Conservation (phyloP, 805 yeast genomes). For the Saturnispora galanensis region DNA sequence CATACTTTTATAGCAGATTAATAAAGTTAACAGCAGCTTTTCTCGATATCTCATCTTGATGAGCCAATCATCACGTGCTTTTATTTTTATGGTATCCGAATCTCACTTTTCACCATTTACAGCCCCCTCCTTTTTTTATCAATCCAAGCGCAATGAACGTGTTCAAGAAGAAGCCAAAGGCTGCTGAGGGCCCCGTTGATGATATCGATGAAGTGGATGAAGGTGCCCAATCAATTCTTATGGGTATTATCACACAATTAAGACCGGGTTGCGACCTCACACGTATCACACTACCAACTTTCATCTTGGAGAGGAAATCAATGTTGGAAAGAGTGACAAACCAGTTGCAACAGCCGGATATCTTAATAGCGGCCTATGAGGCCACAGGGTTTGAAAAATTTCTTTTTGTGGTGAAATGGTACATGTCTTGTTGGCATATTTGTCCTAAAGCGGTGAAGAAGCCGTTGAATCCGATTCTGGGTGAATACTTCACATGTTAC, state of each 20-base stretch:
- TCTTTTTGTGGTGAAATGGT: constrained; percentile 72
- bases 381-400: constrained; percentile 57
- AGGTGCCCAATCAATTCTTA: constrained; percentile 75
- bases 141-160: background rate
- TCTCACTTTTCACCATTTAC: no score
- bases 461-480: constrained; percentile 90
- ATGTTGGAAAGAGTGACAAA: constrained; percentile 95
- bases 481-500: constrained; percentile 82
- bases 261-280: constrained; percentile 89
- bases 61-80: background rate
- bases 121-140: no score
- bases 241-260: constrained; percentile 83
- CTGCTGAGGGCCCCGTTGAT: constrained; percentile 31
- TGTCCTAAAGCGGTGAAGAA: constrained; percentile 98
- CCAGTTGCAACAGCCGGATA: constrained; percentile 69
- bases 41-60: background rate
- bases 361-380: constrained; percentile 59
- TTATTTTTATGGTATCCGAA: no score
- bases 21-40: no score
- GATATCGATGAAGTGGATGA: constrained; percentile 90
- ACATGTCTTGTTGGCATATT: constrained; percentile 93
- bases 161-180: background rate
- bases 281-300: constrained; percentile 89
- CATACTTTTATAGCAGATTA: no score
- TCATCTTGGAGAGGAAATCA: constrained; percentile 86